Evolutionary conservation across 163 green algal species (phyloP), one percentile per base, ranked within the genome.

Genomic region (Volvox carteri): DNA sequence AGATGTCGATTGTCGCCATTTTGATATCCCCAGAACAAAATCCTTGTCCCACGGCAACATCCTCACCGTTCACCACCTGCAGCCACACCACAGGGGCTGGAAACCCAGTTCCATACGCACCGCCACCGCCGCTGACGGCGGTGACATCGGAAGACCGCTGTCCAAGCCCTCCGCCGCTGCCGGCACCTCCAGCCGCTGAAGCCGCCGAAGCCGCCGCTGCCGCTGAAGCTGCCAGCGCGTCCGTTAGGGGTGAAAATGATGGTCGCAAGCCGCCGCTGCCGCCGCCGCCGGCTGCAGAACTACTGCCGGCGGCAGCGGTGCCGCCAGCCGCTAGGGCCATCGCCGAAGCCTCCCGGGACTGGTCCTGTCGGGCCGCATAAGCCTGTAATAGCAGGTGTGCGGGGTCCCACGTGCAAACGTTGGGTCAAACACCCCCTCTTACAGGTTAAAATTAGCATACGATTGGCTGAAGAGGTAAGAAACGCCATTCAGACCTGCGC

Each of bases 41-140:
- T n/a, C n/a, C n/a, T n/a, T n/a, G n/a, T n/a, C n/a, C n/a, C n/a
- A n/a, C n/a, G n/a, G n/a, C n/a, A n/a, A n/a, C 46, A 52, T 18
- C 54, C 46, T 70, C 18, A 84, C 75, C 75, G 33, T 84, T 84
- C 7, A 84, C 75, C 2, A 70, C 48, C 33, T 70, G 75, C 52
- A 84, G 25, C 75, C 75, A 84, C 4, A 84, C 30, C 14, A 50
- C 50, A 33, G 75, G 50, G 21, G 50, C 33, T 35, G 33, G n/a
- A 33, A 30, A 11, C 4, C 30, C 54, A 37, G 30, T 62, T 21
- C 52, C 77, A 50, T 12, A n/a, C n/a, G n/a, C 33, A 48, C 48
- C 75, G 18, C 75, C 75, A 81, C 70, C 37, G 25, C 4, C 30
- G 30, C 21, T 35, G 6, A 12, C 42, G 11, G 70, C 39, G 73